A percentile compares a stretch with the other conserved stretches of the same genome.
phyloP scores from a whole-genome alignment of 2,329 filamentous ascomycete species.

The Aspergillus sp. region DNA sequence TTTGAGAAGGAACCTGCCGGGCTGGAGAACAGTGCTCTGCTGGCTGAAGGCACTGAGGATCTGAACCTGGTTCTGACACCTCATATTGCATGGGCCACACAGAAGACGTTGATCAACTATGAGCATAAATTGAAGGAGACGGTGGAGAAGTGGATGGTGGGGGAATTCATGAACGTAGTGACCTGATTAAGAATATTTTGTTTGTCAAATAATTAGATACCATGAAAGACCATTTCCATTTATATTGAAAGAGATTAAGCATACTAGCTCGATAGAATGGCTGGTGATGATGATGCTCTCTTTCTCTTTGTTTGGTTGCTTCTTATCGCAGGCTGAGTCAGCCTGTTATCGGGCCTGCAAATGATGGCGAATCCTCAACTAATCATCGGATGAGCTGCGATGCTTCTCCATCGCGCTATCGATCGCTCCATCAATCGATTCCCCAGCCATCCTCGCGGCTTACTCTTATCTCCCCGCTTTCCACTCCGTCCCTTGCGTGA shows the following conservation, averaged over 20 bases:
- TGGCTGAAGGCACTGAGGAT: conserved; percentile 46
- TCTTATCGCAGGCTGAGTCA: not conserved
- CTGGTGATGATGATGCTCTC: not conserved
- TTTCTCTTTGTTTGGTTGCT: not conserved
- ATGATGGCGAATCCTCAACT: not conserved
- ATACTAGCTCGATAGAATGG: too few species aligned
- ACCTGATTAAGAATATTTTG: not conserved
- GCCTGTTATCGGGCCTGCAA: not conserved
- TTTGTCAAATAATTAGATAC: not conserved
- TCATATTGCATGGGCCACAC: conserved; percentile 58
- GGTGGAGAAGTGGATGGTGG: conserved; percentile 49
- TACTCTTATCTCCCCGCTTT: conserved; percentile 3
- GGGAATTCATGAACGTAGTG: conserved; percentile 27
- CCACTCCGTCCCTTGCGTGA: not conserved
- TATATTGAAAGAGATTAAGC: not conserved
- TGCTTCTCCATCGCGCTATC: not conserved
- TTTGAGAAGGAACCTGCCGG: conserved; percentile 52
- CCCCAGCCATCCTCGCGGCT: not conserved
- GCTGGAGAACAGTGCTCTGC: conserved; percentile 46
- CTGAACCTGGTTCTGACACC: conserved; percentile 56
- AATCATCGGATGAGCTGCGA: not conserved
- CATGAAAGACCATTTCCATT: not conserved
- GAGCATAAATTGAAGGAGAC: conserved; percentile 48
- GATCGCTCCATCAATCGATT: not conserved
- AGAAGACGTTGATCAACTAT: conserved; percentile 51